A percentile compares a stretch with the other conserved stretches of the same genome.
Conservation (phyloP, 2,329 filamentous ascomycete genomes). For the Colletotrichum musae region DNA sequence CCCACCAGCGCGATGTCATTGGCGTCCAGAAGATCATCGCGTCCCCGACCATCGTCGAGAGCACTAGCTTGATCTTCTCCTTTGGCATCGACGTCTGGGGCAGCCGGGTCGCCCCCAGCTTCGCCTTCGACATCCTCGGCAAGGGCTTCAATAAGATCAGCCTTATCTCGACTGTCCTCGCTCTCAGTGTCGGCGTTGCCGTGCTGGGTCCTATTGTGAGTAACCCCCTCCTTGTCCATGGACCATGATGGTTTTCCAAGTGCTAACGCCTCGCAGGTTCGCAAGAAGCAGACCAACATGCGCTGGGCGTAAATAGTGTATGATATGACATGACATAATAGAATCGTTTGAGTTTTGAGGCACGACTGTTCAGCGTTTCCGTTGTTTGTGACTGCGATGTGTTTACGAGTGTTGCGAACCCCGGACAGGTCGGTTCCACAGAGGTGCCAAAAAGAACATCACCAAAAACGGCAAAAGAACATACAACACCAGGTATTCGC, state of each 20-base stretch:
- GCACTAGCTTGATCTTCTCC: slow-evolving; percentile 90
- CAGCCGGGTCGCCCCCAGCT: slow-evolving; percentile 87
- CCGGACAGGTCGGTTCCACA: no score
- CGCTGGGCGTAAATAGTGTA: slow-evolving; percentile 62
- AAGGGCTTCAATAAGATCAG: slow-evolving; percentile 94
- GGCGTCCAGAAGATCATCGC: slow-evolving; percentile 82
- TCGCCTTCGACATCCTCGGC: slow-evolving; percentile 91
- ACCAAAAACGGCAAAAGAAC: no score
- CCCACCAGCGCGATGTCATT: slow-evolving; percentile 85
- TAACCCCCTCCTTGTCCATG: slow-evolving; percentile 11
- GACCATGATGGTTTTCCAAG: background rate
- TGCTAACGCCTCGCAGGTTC: slow-evolving; percentile 61
- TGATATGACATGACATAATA: slow-evolving; percentile 33
- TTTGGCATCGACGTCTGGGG: slow-evolving; percentile 92
- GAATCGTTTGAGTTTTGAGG: slow-evolving; percentile 20
- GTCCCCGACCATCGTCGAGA: slow-evolving; percentile 86
- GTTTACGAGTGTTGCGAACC: background rate
- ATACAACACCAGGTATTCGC: no score
- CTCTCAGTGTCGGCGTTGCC: slow-evolving; percentile 81
- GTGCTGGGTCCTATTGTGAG: slow-evolving; percentile 89
- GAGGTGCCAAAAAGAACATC: no score
- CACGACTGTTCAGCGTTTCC: background rate
- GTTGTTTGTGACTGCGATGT: background rate
- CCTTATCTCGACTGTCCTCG: slow-evolving; percentile 86
- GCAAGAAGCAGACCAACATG: slow-evolving; percentile 77